Evolutionary conservation across 2,329 filamentous ascomycete species (phyloP).

Genomic region (Macroventuria anomochaeta): DNA sequence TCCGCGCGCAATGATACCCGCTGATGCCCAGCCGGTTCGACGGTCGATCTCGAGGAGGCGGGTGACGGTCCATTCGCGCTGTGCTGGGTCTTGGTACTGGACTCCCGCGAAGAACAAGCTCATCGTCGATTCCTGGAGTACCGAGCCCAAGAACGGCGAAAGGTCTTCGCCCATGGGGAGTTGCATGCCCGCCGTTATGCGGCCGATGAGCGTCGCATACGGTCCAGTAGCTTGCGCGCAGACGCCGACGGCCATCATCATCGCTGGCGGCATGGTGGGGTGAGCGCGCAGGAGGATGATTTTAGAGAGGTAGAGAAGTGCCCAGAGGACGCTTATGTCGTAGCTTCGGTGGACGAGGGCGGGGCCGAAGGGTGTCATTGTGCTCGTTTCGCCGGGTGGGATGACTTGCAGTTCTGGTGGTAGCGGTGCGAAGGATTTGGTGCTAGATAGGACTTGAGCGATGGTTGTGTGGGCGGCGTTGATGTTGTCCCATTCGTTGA

Average conservation of each 20-base stretch:
- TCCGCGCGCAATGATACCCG: conserved; percentile 78
- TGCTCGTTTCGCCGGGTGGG: conserved; percentile 47
- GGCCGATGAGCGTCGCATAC: conserved; percentile 77
- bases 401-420: conserved; percentile 69
- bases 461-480: conserved; percentile 73
- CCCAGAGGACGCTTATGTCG: conserved; percentile 86
- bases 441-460: conserved; percentile 63
- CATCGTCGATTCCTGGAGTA: conserved; percentile 81
- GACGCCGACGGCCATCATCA: conserved; percentile 84
- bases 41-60: conserved; percentile 77
- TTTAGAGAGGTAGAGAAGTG: conserved; percentile 82
- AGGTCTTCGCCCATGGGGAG: conserved; percentile 56
- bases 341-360: conserved; percentile 84
- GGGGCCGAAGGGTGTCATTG: conserved; percentile 77
- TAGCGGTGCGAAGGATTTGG: conserved; percentile 77
- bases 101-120: conserved; percentile 87
- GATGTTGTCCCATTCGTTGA: conserved; percentile 80
- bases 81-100: conserved; percentile 72
- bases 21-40: conserved; percentile 86
- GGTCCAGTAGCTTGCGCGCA: conserved; percentile 73
- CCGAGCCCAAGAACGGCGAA: conserved; percentile 78
- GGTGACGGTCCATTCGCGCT: conserved; percentile 79
- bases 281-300: conserved; percentile 84
- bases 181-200: conserved; percentile 75
- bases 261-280: conserved; percentile 87